phyloP scores from a whole-genome alignment of 2,329 filamentous ascomycete species.

The Myrmaecium sp. region DNA sequence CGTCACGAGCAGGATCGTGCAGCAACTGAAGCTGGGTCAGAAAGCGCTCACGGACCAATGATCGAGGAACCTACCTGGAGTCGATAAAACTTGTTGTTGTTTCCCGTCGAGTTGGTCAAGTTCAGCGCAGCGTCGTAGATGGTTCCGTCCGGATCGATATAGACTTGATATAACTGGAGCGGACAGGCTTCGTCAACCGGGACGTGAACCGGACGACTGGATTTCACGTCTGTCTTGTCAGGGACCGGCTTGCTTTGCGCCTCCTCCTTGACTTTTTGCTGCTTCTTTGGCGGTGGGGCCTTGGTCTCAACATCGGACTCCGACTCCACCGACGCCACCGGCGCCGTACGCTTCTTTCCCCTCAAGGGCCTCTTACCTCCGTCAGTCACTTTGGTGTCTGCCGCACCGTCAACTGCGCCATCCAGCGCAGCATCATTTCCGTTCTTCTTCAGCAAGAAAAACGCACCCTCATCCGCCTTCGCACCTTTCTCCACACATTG shows the following conservation, averaged over 20 bases:
- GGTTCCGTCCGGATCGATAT: conserved; percentile 46
- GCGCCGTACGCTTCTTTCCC: conserved; percentile 18
- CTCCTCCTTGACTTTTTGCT: conserved; percentile 8
- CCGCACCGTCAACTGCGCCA: not conserved
- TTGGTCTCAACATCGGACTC: conserved; percentile 6
- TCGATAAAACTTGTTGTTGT: conserved; percentile 74
- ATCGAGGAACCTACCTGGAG: conserved; percentile 37
- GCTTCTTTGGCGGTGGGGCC: conserved; percentile 12
- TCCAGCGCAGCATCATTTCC: not conserved
- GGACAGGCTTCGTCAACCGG: conserved; percentile 30
- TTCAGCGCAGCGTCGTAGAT: conserved; percentile 71
- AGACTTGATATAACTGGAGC: conserved; percentile 31
- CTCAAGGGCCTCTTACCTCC: too few relatives aligned
- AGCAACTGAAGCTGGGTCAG: conserved; percentile 11
- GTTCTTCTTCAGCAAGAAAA: too few relatives aligned
- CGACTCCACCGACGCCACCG: conserved; percentile 7
- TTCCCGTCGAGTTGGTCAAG: conserved; percentile 52
- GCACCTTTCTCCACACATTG: conserved; percentile 32
- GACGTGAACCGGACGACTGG: conserved; percentile 24
- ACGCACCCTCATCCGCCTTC: conserved; percentile 23
- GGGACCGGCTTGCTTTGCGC: conserved; percentile 22
- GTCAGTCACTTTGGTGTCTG: conserved; percentile 6
- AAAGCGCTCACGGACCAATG: not conserved
- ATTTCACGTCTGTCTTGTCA: conserved; percentile 28
- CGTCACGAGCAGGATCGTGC: conserved; percentile 10